Conservation (phyloP, 768 basidiomycete species). For the Leccinum incarnatum region DNA sequence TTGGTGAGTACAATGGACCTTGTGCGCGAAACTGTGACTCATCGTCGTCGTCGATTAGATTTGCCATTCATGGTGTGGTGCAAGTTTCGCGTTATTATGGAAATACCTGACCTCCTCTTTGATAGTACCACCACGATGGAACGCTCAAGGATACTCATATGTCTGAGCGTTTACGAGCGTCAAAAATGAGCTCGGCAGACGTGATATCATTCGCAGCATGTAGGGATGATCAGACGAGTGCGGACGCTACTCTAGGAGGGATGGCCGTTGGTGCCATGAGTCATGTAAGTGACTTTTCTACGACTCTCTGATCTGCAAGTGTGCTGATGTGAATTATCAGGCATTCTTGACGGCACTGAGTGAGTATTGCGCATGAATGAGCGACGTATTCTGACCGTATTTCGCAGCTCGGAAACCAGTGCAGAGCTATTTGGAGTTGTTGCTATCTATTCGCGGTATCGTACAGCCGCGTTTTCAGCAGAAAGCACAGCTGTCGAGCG, state of each 20-base stretch:
- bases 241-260: conserved; percentile 63
- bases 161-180: conserved; percentile 27
- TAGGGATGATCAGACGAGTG: conserved; percentile 68
- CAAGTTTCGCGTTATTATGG: background rate
- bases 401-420: conserved; percentile 43
- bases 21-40: background rate
- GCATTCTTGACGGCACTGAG: conserved; percentile 58
- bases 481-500: conserved; percentile 71
- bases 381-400: background rate
- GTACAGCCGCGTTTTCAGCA: conserved; percentile 61
- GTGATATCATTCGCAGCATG: conserved; percentile 78
- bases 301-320: no score
- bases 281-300: conserved; percentile 46
- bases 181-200: conserved; percentile 67
- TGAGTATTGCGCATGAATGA: conserved; percentile 16
- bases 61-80: conserved; percentile 29
- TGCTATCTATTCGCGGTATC: conserved; percentile 57
- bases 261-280: conserved; percentile 79
- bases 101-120: background rate
- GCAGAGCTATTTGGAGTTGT: conserved; percentile 65
- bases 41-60: conserved; percentile 11
- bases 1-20: conserved; percentile 30
- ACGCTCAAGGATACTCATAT: conserved; percentile 47
- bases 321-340: conserved; percentile 32
- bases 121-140: conserved; percentile 60